Conservation (phyloP, 768 basidiomycete species). For the Tricholoma hemisulphureum region DNA sequence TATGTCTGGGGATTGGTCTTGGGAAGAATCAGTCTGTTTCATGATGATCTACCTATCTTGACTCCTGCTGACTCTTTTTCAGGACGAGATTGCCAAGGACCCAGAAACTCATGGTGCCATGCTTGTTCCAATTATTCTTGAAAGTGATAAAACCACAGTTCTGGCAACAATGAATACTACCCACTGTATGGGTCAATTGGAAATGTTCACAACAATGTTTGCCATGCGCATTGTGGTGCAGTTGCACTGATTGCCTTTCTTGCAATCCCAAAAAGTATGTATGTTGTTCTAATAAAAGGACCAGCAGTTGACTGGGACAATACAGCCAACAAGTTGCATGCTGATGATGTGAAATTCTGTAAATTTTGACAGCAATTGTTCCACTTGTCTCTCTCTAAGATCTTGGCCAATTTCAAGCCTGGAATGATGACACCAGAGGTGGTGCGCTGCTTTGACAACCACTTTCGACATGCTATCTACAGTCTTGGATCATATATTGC, state of each 20-base stretch:
- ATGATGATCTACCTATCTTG: neutral
- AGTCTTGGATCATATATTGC: too few species aligned
- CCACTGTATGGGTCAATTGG: too few species aligned
- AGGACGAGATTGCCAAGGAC: slow-evolving; percentile 10
- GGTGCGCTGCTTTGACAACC: too few species aligned
- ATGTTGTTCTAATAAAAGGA: neutral
- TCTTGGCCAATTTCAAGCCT: too few species aligned
- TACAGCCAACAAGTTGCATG: neutral
- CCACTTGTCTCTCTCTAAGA: too few species aligned
- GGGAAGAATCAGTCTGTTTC: slow-evolving; percentile 18
- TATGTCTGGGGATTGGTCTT: slow-evolving; percentile 27
- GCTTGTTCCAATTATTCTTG: slow-evolving; percentile 21
- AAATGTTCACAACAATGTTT: too few species aligned
- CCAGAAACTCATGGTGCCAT: too few species aligned
- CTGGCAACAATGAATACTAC: slow-evolving; percentile 15
- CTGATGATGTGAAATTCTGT: slow-evolving; percentile 7
- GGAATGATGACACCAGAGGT: too few species aligned
- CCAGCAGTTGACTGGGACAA: neutral
- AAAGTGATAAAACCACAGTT: slow-evolving; percentile 32
- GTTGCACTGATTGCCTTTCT: too few species aligned
- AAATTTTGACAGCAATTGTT: slow-evolving; percentile 20
- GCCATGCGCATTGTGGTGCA: too few species aligned
- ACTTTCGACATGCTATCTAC: too few species aligned
- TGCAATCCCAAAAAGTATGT: too few species aligned
- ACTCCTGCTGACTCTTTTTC: neutral